Evolutionary conservation across 306 rosid genomes (phyloP).

Genomic region (Cicer arietinum): DNA sequence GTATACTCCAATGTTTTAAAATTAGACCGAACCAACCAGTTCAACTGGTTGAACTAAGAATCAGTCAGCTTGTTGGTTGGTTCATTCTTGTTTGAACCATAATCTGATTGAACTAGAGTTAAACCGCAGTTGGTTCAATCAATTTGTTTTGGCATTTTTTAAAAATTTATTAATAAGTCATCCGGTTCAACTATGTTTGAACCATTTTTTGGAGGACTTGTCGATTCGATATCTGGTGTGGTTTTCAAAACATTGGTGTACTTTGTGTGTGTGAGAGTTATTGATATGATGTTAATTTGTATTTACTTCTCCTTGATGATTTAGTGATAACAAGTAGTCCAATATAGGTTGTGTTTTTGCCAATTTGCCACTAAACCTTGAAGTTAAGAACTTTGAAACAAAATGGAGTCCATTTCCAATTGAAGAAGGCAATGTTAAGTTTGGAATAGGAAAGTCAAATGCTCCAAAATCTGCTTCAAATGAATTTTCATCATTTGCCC

Average conservation of each 20-base stretch:
- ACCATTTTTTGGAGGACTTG: neutral
- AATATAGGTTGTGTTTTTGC: conserved; percentile 74
- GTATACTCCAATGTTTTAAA: neutral
- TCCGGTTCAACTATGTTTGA: neutral
- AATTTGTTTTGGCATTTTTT: neutral
- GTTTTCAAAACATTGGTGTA: neutral
- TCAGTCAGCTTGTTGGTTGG: neutral
- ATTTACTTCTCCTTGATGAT: conserved; percentile 75
- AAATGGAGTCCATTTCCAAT: conserved; percentile 78
- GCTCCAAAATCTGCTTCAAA: conserved; percentile 92
- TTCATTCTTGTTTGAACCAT: neutral
- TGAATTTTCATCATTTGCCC: conserved; percentile 84
- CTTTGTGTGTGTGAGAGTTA: neutral
- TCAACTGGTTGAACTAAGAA: neutral
- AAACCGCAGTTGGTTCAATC: neutral
- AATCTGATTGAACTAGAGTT: neutral
- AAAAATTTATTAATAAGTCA: neutral
- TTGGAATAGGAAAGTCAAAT: conserved; percentile 69
- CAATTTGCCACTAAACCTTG: conserved; percentile 59
- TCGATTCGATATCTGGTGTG: neutral
- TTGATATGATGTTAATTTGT: conserved; percentile 18
- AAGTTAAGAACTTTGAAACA: conserved; percentile 68
- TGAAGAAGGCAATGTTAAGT: conserved; percentile 71
- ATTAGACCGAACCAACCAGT: neutral
- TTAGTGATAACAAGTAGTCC: conserved; percentile 70